Base-by-base conservation (phyloP, 164 flowering plant genomes). In the Piper longum region DNA sequence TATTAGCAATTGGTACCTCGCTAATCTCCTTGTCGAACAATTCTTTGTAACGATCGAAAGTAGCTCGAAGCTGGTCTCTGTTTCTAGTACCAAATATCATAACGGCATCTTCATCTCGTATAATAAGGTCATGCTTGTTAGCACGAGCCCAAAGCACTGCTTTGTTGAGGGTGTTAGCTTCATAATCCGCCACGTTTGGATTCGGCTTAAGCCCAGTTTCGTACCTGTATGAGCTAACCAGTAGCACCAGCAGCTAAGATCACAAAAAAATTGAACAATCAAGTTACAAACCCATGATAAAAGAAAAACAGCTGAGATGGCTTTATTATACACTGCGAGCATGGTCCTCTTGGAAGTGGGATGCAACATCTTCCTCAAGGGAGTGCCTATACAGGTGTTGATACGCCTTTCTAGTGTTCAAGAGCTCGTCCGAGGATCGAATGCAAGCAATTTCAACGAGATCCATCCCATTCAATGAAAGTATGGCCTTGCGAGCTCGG, bases 291-390 rank as follows among this genome's bases (percentile, higher is more conserved):
- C 36, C 36, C 36, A 26, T 26, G 36, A 26, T 26, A 26, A 26
- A 26, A 26, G 36, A 26, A 26, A 26, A 26, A 26, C 36, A 26
- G 36, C 36, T 26, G 36, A 26, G 36, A 26, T 26, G 36, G 36
- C 36, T 26, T 26, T 26, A 36, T 52, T 61, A 64, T 9, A 88
- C 98, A 81, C 81, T 84, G 11, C 84, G 75, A 16, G 76, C 72
- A 11, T 17, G 2, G 64, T 26, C 36, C 36, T 72, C 78, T 12
- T 70, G 54, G 63, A 82, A 19, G 52, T 75, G 72, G 64, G 60
- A 66, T 43, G 91, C 93, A 3, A 89, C 78, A n/a, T 86, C 95
- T 80, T 92, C 98, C 64, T 92, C 96, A 2, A 92, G 73, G 41
- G 96, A 87, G 66, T 69, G 89, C 39, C 86, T 80, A 51, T 76